phyloP scores from a whole-genome alignment of 257 asterid genomes.

The Solanum medicagineum region DNA sequence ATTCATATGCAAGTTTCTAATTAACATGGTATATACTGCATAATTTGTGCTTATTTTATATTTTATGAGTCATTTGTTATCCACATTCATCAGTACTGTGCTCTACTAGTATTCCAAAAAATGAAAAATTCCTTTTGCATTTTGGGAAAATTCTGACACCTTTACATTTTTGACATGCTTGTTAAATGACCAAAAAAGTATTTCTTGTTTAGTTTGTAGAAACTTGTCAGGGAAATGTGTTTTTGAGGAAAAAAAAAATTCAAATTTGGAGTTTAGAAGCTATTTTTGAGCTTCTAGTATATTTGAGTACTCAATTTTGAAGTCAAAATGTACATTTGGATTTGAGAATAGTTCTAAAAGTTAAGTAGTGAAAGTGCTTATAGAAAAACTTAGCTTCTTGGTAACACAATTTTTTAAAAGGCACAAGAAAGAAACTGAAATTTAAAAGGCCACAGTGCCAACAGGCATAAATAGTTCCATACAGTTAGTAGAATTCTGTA shows the following conservation, averaged over 20 bases:
- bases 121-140: neutral
- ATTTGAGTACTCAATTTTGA: neutral
- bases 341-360: conserved; percentile 1
- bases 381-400: neutral
- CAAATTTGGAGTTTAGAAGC: neutral
- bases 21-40: neutral
- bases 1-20: neutral
- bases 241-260: neutral
- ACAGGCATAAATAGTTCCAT: neutral
- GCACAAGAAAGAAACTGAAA: neutral
- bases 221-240: neutral
- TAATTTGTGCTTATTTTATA: neutral
- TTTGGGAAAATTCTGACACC: neutral
- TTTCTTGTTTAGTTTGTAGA: neutral
- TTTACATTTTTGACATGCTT: neutral
- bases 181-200: neutral
- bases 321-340: neutral
- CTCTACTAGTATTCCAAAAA: neutral
- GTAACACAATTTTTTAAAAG: neutral
- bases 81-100: neutral
- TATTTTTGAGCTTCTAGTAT: neutral
- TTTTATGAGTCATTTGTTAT: neutral
- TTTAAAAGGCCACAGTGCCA: neutral
- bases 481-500: neutral
- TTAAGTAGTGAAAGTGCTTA: neutral